A percentile compares a stretch with the other conserved stretches of the same genome.
phyloP scores from a whole-genome alignment of 495 filamentous ascomycete species.

The Evansstolkia leycettana region DNA sequence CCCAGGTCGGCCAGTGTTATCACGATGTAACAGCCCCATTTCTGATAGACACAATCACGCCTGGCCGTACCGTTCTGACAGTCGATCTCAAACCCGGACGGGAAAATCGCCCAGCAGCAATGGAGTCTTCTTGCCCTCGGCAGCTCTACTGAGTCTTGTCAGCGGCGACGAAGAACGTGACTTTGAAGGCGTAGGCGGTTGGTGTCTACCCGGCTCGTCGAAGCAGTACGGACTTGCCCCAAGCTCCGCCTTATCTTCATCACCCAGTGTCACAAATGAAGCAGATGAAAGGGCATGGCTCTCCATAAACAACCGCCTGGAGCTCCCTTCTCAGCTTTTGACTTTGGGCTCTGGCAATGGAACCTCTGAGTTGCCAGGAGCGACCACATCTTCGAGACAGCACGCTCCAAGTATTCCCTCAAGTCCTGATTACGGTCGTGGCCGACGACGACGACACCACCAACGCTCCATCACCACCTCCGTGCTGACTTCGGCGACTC shows the following conservation, averaged over 20 bases:
- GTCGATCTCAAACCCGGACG: not conserved
- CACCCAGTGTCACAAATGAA: constrained; percentile 8
- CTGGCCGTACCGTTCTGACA: constrained; percentile 4
- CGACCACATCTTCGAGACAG: not conserved
- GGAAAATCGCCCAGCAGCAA: constrained; percentile 6
- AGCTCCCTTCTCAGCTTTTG: constrained; percentile 42
- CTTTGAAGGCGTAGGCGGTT: constrained; percentile 80
- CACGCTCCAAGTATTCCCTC: too few relatives aligned
- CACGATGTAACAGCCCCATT: not conserved
- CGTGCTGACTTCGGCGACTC: constrained; percentile 7
- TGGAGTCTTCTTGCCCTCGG: constrained; percentile 4
- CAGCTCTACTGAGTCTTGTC: constrained; percentile 18
- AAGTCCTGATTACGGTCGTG: too few relatives aligned
- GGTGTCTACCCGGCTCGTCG: constrained; percentile 34
- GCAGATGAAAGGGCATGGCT: constrained; percentile 58
- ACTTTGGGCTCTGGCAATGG: constrained; percentile 5
- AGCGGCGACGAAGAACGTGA: constrained; percentile 45
- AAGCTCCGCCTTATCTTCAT: constrained; percentile 28
- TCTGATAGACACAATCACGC: not conserved
- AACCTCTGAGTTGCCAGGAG: constrained; percentile 1
- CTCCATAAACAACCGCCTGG: constrained; percentile 59
- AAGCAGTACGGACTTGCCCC: constrained; percentile 17
- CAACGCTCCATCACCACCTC: constrained; percentile 27
- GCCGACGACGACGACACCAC: constrained; percentile 11
- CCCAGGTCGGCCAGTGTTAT: not conserved